These are phyloP conservation scores for Lecanoromycetidae sp. DNA, from an alignment of 2,329 filamentous ascomycete species.

Conservation along the genomic window DNA sequence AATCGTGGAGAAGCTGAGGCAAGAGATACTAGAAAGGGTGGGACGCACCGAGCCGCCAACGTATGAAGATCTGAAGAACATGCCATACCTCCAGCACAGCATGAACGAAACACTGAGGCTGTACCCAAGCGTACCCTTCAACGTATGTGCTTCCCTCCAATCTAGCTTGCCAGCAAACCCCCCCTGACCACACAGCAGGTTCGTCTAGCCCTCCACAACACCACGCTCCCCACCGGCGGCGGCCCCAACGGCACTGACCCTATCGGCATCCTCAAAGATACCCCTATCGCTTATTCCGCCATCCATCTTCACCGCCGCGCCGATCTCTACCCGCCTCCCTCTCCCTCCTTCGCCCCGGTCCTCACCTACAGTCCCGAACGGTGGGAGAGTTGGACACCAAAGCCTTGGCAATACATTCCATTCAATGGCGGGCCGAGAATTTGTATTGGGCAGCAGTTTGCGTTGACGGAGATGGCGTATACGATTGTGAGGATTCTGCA, in stretches of 20 bases:
- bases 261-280: conserved; percentile 35
- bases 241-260: conserved; percentile 35
- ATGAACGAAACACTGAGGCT: conserved; percentile 31
- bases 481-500: conserved; percentile 62
- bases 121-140: conserved; percentile 36
- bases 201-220: conserved; percentile 58
- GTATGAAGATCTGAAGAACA: conserved; percentile 21
- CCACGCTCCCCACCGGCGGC: conserved; percentile 57
- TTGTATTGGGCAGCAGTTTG: conserved; percentile 72
- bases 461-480: conserved; percentile 64
- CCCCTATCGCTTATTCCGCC: conserved; percentile 40
- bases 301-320: conserved; percentile 38
- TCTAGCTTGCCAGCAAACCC: conserved; percentile 24
- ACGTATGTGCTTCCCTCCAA: conserved; percentile 31
- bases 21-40: conserved; percentile 21
- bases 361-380: conserved; percentile 36
- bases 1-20: conserved; percentile 29
- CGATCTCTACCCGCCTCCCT: conserved; percentile 36
- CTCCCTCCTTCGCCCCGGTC: conserved; percentile 30
- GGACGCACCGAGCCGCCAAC: conserved; percentile 12
- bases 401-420: conserved; percentile 49
- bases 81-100: conserved; percentile 20
- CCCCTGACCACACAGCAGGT: conserved; percentile 36
- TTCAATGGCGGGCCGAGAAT: conserved; percentile 65
- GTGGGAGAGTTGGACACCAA: conserved; percentile 39